Evolutionary conservation across 805 yeast species (phyloP).

Genomic region (Suhomyces kilbournensis): DNA sequence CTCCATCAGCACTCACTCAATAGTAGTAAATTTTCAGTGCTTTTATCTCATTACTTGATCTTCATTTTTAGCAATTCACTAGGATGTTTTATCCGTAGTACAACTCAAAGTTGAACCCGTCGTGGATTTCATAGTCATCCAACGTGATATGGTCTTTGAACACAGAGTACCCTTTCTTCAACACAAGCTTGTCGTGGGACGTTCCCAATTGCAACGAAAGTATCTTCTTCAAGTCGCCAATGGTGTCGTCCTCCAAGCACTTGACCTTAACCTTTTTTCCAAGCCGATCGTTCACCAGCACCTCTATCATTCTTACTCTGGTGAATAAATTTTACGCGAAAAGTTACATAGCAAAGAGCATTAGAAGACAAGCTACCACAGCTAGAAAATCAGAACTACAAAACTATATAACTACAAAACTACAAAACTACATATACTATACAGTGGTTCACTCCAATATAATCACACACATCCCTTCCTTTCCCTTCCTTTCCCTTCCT

Average conservation of each 20-base stretch:
- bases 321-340: not conserved
- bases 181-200: conserved; percentile 56
- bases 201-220: conserved; percentile 83
- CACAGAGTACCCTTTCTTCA: conserved; percentile 82
- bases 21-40: too few relatives aligned
- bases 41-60: too few relatives aligned
- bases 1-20: too few relatives aligned
- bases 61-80: too few relatives aligned
- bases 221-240: conserved; percentile 87
- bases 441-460: too few relatives aligned
- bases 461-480: not conserved
- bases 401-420: too few relatives aligned
- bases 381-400: too few relatives aligned
- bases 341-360: too few relatives aligned
- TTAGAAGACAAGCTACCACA: too few relatives aligned
- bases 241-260: conserved; percentile 78
- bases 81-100: conserved; percentile 52
- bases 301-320: conserved; percentile 33
- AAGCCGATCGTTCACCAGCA: conserved; percentile 51
- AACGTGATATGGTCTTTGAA: conserved; percentile 86
- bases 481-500: not conserved
- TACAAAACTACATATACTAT: too few relatives aligned
- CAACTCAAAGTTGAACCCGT: conserved; percentile 82
- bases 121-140: conserved; percentile 93
- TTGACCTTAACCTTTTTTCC: conserved; percentile 88